Base-by-base conservation (phyloP, 2,329 filamentous ascomycete genomes). In the Hypomyces rosellus region DNA sequence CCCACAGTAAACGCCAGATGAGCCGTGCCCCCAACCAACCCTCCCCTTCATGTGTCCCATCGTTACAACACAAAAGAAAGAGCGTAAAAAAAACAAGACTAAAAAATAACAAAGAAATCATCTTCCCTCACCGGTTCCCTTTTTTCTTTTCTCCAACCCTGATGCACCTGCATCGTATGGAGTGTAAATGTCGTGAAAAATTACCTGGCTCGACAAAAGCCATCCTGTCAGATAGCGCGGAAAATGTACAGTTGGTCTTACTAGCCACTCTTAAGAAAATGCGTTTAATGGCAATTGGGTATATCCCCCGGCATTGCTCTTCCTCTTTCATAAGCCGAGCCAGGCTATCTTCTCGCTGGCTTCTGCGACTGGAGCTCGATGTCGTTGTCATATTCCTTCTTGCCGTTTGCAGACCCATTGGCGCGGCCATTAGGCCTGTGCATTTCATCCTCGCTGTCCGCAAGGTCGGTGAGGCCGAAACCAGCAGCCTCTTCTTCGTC, bases 401-500 rank as follows among this genome's bases (percentile, higher is more conserved):
- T 71, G 49, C 72, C 72, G 47, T 74, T 73, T 14, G 62, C 52
- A 16, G 60, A 66, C 50, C 70, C 65, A 56, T 74, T 71, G 53
- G 69, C 58, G 49, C 43, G 43, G 8, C 48, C 51, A 25, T 51
- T 47, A 3, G 18, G 44, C 9, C 66, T 63, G 62, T 61, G 57
- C 50, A 57, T 62, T 33, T 84, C 82, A 48, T 85, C 85, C 30
- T 88, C 85, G 57, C 79, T 86, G 55, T 93, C 87, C 2, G 86
- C 78, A 37, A 96, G 73, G 59, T 96, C 89, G 13, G 82, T 81
- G 43, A 97, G 74, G 38, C 88, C 88, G 55, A 95, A 89, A 5
- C 80, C 82, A 39, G 77, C 78, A 41, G 76, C 77, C 60, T 87
- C 83, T 65, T 96, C 91, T 54, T 93, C 83, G 60, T 97, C 92